Percentiles rank a stretch among this genome's conserved stretches.
phyloP scores from a whole-genome alignment of 805 yeast species.

The Ogataea neopini region DNA sequence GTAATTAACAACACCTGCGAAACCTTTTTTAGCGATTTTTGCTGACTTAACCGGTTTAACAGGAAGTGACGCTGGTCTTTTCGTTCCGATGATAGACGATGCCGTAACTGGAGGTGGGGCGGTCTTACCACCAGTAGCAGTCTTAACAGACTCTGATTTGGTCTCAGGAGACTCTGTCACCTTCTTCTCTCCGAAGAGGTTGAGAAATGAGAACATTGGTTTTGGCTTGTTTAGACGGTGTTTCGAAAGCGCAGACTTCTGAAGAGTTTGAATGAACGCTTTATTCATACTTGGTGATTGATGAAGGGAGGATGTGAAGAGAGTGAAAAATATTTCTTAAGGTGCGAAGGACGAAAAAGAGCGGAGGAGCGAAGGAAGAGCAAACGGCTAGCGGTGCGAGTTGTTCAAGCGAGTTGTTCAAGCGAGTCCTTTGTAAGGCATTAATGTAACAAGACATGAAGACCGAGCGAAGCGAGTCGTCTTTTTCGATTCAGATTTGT shows the following conservation, averaged over 20 bases:
- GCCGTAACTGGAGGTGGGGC: conserved; percentile 1
- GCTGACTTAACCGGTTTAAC: conserved; percentile 5
- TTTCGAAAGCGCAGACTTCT: neutral
- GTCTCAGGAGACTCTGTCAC: neutral
- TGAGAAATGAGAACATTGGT: conserved; percentile 7
- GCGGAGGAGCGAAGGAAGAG: too few relatives aligned
- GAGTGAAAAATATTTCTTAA: neutral
- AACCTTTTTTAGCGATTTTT: conserved; percentile 9
- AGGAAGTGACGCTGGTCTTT: conserved; percentile 4
- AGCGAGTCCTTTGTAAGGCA: too few relatives aligned
- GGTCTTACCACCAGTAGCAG: too few relatives aligned
- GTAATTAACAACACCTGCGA: conserved; percentile 11
- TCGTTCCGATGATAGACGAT: neutral
- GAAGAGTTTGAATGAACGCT: neutral
- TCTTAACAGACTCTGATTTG: neutral
- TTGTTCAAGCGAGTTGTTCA: too few relatives aligned
- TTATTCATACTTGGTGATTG: neutral
- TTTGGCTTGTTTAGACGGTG: neutral
- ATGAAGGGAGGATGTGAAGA: neutral
- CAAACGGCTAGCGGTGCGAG: too few relatives aligned
- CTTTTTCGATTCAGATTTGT: too few relatives aligned
- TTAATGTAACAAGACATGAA: too few relatives aligned
- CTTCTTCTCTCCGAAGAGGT: conserved; percentile 5
- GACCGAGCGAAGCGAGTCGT: neutral
- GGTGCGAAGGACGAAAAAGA: too few relatives aligned